Conservation (phyloP, 352 stramenopile genomes). For the Aphanomyces cochlioides region DNA sequence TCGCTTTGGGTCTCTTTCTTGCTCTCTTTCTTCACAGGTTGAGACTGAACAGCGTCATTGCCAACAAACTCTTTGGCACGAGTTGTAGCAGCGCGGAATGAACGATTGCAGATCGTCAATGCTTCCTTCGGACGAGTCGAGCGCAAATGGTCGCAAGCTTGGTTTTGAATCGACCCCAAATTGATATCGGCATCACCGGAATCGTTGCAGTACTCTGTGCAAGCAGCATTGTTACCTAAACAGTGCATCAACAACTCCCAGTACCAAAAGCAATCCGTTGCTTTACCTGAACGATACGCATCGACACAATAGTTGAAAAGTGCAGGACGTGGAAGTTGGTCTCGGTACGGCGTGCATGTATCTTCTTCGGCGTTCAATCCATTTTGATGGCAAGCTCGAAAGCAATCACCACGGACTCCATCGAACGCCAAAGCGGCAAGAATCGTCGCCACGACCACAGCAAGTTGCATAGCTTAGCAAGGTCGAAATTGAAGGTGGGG, state of each 20-base stretch:
- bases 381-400: slow-evolving; percentile 7
- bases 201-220: slow-evolving; percentile 23
- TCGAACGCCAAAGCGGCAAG: background rate
- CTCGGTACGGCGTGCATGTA: slow-evolving; percentile 11
- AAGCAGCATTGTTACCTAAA: background rate
- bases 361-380: slow-evolving; percentile 5
- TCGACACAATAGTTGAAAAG: slow-evolving; percentile 30
- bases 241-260: too few relatives aligned
- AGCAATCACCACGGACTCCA: too few relatives aligned
- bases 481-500: too few relatives aligned
- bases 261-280: too few relatives aligned
- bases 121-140: slow-evolving; percentile 17
- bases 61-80: slow-evolving; percentile 18
- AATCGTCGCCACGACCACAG: background rate
- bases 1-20: slow-evolving; percentile 21
- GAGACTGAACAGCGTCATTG: background rate
- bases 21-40: slow-evolving; percentile 10
- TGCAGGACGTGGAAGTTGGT: slow-evolving; percentile 19
- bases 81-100: slow-evolving; percentile 6
- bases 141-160: slow-evolving; percentile 21
- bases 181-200: slow-evolving; percentile 1
- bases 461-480: background rate
- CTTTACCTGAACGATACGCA: slow-evolving; percentile 17
- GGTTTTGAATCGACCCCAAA: background rate
- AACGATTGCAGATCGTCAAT: slow-evolving; percentile 1